Conservation (phyloP, 2,329 filamentous ascomycete species). For the Colletotrichum acutatum region DNA sequence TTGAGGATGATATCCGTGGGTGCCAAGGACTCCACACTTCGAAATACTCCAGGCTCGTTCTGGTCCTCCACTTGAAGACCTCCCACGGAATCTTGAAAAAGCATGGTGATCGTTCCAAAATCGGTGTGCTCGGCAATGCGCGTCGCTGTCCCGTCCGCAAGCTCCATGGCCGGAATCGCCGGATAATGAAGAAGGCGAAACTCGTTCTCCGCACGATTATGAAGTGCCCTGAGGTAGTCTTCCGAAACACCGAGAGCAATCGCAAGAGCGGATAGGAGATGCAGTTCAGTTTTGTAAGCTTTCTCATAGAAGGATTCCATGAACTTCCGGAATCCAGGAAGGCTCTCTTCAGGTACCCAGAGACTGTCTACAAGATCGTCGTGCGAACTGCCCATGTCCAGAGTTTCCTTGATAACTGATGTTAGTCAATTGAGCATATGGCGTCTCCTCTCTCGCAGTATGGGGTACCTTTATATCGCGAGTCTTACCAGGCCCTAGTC, state of each 20-base stretch:
- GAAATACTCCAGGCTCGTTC: constrained; percentile 39
- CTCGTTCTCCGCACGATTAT: constrained; percentile 33
- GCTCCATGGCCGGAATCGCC: constrained; percentile 51
- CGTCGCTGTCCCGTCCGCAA: constrained; percentile 38
- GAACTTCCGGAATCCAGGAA: constrained; percentile 50
- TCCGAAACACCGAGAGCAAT: constrained; percentile 46
- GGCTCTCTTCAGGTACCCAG: constrained; percentile 49
- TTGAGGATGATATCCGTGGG: constrained; percentile 50
- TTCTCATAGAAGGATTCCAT: constrained; percentile 45
- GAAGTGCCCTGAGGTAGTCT: constrained; percentile 21
- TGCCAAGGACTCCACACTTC: constrained; percentile 39
- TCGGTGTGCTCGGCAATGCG: constrained; percentile 47
- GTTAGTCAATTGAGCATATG: neutral
- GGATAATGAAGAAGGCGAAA: constrained; percentile 37
- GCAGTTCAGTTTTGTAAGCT: constrained; percentile 42
- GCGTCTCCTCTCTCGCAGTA: neutral
- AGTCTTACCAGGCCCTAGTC: neutral
- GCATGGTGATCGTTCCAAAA: constrained; percentile 47
- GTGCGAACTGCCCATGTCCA: constrained; percentile 14
- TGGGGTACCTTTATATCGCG: constrained; percentile 14
- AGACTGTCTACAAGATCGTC: constrained; percentile 45
- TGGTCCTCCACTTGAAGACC: constrained; percentile 45
- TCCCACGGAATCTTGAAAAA: constrained; percentile 44
- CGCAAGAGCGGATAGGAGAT: constrained; percentile 44
- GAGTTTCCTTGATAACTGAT: neutral